Evolutionary conservation across 179 eudicot genomes (phyloP).

Genomic region (Carnegiea gigantea): DNA sequence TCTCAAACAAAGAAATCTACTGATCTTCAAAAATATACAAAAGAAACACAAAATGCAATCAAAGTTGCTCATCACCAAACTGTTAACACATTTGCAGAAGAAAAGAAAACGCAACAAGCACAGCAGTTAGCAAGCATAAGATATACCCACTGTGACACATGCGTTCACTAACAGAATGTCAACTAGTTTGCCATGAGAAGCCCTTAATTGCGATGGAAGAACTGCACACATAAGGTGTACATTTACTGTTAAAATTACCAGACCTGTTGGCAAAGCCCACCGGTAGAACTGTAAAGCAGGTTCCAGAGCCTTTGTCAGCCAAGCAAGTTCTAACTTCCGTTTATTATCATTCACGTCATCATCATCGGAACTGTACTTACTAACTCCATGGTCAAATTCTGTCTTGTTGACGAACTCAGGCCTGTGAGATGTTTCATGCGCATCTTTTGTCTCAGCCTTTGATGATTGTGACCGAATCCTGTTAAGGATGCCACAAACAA

Average conservation of each 20-base stretch:
- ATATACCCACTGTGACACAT: neutral
- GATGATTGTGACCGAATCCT: conserved; percentile 59
- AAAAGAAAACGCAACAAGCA: neutral
- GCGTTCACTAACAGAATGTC: neutral
- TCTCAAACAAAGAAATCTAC: neutral
- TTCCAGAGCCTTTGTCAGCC: conserved; percentile 80
- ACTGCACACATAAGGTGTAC: neutral
- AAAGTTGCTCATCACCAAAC: neutral
- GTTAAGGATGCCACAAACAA: conserved; percentile 43
- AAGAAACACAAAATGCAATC: neutral
- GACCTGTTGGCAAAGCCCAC: conserved; percentile 82
- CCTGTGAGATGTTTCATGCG: conserved; percentile 28
- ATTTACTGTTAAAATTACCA: conserved; percentile 21
- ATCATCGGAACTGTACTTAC: conserved; percentile 53
- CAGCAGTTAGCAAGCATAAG: neutral
- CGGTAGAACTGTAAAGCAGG: conserved; percentile 77
- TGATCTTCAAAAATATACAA: neutral
- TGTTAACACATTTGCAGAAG: neutral
- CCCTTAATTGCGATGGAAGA: neutral
- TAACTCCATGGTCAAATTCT: conserved; percentile 26
- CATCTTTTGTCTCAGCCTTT: conserved; percentile 38
- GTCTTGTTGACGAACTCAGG: conserved; percentile 30
- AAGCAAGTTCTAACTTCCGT: conserved; percentile 70
- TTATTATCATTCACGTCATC: conserved; percentile 57
- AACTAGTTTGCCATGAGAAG: neutral